Evolutionary conservation across 495 filamentous ascomycete genomes (phyloP).

Genomic region (Xylaria intraflava): DNA sequence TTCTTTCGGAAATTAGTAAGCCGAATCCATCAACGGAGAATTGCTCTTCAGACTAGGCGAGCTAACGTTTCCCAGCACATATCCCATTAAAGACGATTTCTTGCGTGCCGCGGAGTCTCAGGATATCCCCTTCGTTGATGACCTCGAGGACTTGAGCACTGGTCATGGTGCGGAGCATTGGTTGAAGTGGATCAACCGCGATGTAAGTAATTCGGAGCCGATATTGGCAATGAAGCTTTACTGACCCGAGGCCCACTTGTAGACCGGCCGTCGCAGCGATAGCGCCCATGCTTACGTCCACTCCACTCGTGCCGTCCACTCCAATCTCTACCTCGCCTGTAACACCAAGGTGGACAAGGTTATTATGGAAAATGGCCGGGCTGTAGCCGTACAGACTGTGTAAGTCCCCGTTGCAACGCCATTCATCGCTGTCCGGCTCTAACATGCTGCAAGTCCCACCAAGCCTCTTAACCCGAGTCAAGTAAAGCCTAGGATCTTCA

Average conservation of each 20-base stretch:
- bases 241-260: background rate
- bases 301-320: conserved; percentile 56
- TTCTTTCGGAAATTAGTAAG: conserved; percentile 67
- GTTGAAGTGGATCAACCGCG: conserved; percentile 66
- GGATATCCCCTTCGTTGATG: conserved; percentile 65
- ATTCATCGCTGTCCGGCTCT: background rate
- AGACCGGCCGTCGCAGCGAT: conserved; percentile 64
- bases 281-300: conserved; percentile 72
- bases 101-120: conserved; percentile 71
- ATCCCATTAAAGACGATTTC: conserved; percentile 72
- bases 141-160: conserved; percentile 61
- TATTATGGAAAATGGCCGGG: conserved; percentile 63
- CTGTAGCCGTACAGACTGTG: conserved; percentile 54
- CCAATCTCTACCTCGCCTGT: conserved; percentile 67
- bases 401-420: conserved; percentile 12
- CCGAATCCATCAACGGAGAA: background rate
- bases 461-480: conserved; percentile 37
- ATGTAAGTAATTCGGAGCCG: conserved; percentile 29
- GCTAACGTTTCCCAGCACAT: conserved; percentile 34
- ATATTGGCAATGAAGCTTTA: background rate
- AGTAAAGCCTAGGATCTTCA: conserved; percentile 50
- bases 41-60: background rate
- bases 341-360: conserved; percentile 81
- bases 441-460: conserved; percentile 26
- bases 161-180: conserved; percentile 53